phyloP scores from a whole-genome alignment of 1,139 yeast species.

The Diutina rugosa region DNA sequence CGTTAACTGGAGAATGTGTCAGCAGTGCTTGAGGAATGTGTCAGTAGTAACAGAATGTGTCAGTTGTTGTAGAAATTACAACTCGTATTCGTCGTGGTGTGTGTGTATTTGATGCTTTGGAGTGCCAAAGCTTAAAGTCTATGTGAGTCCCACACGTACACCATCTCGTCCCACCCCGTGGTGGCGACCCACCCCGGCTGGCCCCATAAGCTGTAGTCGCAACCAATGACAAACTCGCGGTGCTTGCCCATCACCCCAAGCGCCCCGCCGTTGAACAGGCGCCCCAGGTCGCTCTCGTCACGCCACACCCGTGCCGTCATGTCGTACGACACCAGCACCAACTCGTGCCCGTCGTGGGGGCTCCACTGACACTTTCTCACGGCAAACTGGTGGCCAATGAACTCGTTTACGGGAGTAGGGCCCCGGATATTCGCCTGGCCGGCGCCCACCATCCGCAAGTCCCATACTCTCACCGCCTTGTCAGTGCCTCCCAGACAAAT shows the following conservation, averaged over 20 bases:
- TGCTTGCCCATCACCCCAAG: slow-evolving; percentile 55
- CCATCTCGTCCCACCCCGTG: slow-evolving; percentile 95
- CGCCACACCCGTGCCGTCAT: slow-evolving; percentile 86
- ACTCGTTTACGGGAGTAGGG: slow-evolving; percentile 64
- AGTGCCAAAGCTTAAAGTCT: not conserved
- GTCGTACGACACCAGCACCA: slow-evolving; percentile 76
- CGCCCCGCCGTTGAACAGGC: slow-evolving; percentile 23
- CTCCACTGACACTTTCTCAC: slow-evolving; percentile 78
- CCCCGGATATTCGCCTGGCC: slow-evolving; percentile 34
- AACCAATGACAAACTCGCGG: slow-evolving; percentile 85
- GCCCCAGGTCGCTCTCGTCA: slow-evolving; percentile 43
- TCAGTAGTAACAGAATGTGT: not conserved
- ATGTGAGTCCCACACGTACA: slow-evolving; percentile 63
- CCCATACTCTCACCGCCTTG: slow-evolving; percentile 77
- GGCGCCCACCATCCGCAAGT: slow-evolving; percentile 52
- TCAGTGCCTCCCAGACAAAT: slow-evolving; percentile 89
- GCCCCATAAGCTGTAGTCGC: slow-evolving; percentile 96
- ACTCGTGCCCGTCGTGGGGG: slow-evolving; percentile 65
- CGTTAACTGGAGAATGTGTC: not conserved
- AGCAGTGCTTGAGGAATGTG: no score
- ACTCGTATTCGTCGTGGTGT: not conserved
- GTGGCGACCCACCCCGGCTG: slow-evolving; percentile 92
- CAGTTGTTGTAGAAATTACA: not conserved
- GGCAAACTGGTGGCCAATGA: slow-evolving; percentile 84
- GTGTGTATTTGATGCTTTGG: not conserved